phyloP scores from a whole-genome alignment of 2,329 filamentous ascomycete genomes.

The Claviceps spartinae region DNA sequence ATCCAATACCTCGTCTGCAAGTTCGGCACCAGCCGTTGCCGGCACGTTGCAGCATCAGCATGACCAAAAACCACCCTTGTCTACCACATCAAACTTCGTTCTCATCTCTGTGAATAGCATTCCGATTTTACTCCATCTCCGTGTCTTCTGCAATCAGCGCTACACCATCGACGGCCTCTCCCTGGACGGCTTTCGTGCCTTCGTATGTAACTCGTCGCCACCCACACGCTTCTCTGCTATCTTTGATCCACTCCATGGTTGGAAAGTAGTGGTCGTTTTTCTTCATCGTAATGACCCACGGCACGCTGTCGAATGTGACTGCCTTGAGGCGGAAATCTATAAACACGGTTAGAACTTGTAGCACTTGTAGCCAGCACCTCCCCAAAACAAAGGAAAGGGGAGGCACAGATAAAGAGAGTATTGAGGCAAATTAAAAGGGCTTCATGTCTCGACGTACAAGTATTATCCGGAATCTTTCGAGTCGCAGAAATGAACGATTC shows the following conservation, averaged over 20 bases:
- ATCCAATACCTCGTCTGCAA: constrained; percentile 9
- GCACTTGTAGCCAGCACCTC: no score
- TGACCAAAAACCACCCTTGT: background rate
- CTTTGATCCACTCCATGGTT: constrained; percentile 57
- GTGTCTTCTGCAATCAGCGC: constrained; percentile 27
- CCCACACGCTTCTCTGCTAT: constrained; percentile 41
- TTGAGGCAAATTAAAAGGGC: no score
- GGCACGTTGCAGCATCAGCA: background rate
- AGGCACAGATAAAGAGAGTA: background rate
- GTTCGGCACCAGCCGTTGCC: constrained; percentile 9
- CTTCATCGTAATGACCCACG: constrained; percentile 99
- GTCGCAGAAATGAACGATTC: constrained; percentile 70
- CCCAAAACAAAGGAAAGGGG: background rate
- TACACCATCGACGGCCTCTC: constrained; percentile 40
- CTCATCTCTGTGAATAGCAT: background rate
- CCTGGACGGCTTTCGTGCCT: constrained; percentile 35
- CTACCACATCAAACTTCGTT: background rate
- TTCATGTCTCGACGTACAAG: constrained; percentile 41
- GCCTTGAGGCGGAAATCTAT: constrained; percentile 85
- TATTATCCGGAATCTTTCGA: constrained; percentile 84
- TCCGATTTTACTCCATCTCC: constrained; percentile 24
- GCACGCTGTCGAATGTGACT: constrained; percentile 97
- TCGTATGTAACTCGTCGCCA: constrained; percentile 53
- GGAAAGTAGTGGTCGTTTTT: constrained; percentile 96
- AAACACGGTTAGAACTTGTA: no score